Conservation (phyloP, 164 flowering plant species). For the Vitis cinerea region DNA sequence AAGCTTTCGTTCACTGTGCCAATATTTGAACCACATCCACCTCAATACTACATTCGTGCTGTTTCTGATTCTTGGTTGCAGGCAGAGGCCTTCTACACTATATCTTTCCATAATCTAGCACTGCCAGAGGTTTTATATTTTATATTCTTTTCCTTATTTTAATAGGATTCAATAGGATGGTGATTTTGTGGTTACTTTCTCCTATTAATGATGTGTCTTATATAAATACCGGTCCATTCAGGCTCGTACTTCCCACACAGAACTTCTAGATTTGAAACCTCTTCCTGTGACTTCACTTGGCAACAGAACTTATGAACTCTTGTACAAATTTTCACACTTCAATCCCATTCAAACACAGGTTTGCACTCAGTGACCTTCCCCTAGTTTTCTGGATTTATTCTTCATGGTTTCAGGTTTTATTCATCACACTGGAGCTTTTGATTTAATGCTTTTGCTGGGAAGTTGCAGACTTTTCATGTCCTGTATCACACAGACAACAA, state of each 20-base stretch:
- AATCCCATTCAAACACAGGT: slow-evolving; percentile 99
- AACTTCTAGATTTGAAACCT: slow-evolving; percentile 92
- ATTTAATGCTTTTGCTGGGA: slow-evolving; percentile 10
- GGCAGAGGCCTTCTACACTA: slow-evolving; percentile 77
- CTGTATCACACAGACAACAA: slow-evolving; percentile 88
- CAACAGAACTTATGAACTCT: slow-evolving; percentile 60
- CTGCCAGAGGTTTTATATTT: slow-evolving; percentile 74
- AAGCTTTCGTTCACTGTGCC: slow-evolving; percentile 94
- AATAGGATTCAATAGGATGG: not conserved
- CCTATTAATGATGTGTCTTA: slow-evolving; percentile 1
- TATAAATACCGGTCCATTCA: slow-evolving; percentile 29
- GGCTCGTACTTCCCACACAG: slow-evolving; percentile 85
- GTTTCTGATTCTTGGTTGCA: slow-evolving; percentile 98
- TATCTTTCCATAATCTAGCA: slow-evolving; percentile 82
- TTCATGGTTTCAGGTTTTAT: not conserved
- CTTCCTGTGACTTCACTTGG: slow-evolving; percentile 87
- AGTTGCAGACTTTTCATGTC: slow-evolving; percentile 80
- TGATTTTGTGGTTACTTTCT: not conserved
- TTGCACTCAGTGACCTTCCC: slow-evolving; percentile 4
- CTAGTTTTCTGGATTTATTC: slow-evolving; percentile 1
- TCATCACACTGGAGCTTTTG: not conserved
- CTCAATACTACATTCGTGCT: slow-evolving; percentile 91
- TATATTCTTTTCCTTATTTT: not conserved
- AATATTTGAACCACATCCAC: slow-evolving; percentile 99
- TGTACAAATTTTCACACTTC: slow-evolving; percentile 91